Evolutionary conservation across 495 filamentous ascomycete species (phyloP), one percentile per base, ranked within the genome.

Genomic region (Xylaria curta): DNA sequence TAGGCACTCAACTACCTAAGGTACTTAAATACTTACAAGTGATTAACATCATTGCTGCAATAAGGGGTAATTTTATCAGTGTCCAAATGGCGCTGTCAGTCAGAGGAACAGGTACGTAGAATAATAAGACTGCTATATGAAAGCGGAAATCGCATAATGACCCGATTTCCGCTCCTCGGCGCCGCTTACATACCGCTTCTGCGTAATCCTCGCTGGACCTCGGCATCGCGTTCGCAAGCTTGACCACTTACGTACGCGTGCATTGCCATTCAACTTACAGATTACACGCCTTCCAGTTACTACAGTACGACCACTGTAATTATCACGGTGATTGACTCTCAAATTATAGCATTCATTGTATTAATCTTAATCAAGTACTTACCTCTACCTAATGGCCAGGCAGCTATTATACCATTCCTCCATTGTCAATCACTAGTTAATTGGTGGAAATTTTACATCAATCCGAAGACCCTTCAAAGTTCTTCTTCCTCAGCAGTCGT

Each of bases 401-500:
- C 21, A 21, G 28, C 26, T 33, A 58, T 61, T 40, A 61, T 61
- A 24, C 58, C 4, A 7, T 58, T 10, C 54, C 56, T 36, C 24
- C 15, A 21, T 60, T 33, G 17, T 36, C 28, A 21, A 38, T 1
- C 58, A 60, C 38, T 7, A 26, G 10, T 17, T 24, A 26, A n/a
- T 28, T 24, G 19, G 17, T 38, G 19, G 7, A 17, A 10, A 61
- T 42, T 42, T 26, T 24, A 28, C 65, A 31, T 24, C 33, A 21
- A 12, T 28, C 33, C 26, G 3, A 56, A 6, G 17, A 15, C 26
- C 31, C 28, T 12, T 75, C 73, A 78, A 10, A 78, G 33, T 71
- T 93, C 91, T 60, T 92, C 91, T 78, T 92, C 91, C 58, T 89
- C 88, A 49, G 87, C 88, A 49, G 86, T 84, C 63, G 89, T 82